Evolutionary conservation across 164 flowering plant genomes (phyloP).

Genomic region (Sextonia rubra): DNA sequence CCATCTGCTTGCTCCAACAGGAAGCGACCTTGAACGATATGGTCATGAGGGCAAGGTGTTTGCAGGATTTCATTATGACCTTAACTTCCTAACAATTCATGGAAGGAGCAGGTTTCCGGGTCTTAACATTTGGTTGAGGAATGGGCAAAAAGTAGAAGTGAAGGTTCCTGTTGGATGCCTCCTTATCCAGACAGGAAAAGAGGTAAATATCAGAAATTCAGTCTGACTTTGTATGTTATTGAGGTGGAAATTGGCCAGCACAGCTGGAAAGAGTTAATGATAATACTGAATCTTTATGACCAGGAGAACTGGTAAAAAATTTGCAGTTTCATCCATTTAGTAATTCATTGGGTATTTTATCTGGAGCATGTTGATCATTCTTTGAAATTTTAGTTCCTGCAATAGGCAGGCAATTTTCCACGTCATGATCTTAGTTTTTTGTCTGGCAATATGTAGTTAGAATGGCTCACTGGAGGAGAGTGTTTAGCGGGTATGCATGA

Average conservation of each 20-base stretch:
- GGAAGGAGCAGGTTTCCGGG: conserved; percentile 98
- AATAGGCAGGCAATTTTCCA: background rate
- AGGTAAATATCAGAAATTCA: conserved; percentile 36
- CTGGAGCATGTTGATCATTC: background rate
- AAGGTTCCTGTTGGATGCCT: conserved; percentile 96
- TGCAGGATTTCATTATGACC: conserved; percentile 97
- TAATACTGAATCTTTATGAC: background rate
- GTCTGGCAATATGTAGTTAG: conserved; percentile 48
- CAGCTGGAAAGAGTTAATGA: background rate
- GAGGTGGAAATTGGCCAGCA: background rate
- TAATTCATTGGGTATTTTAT: too few relatives aligned
- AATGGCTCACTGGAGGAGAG: conserved; percentile 94
- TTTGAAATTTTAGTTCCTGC: background rate
- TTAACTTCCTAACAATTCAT: conserved; percentile 92
- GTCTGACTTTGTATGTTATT: too few relatives aligned
- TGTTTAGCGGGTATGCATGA: conserved; percentile 99
- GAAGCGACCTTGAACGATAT: conserved; percentile 75
- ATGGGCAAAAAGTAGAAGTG: conserved; percentile 83
- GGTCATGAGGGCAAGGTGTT: conserved; percentile 79
- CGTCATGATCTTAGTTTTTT: background rate
- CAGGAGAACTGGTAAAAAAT: too few relatives aligned
- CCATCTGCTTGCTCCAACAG: conserved; percentile 97
- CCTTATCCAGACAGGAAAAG: conserved; percentile 90
- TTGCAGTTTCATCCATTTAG: too few relatives aligned
- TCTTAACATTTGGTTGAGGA: conserved; percentile 83